phyloP scores from a whole-genome alignment of 2,329 filamentous ascomycete species.

The Rhynchosporium agropyri region DNA sequence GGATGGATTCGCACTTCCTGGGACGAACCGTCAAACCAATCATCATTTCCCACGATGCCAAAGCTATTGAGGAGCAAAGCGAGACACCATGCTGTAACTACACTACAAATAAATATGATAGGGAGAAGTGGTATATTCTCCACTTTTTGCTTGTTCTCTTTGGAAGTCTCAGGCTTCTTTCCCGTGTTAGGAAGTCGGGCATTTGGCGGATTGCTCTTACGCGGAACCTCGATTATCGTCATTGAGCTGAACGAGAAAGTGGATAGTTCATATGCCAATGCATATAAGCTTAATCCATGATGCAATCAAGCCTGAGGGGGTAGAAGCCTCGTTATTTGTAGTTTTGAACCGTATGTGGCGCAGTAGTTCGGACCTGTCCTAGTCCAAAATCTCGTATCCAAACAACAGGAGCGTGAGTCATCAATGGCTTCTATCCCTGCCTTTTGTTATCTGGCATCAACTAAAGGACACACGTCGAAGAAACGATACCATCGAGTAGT shows the following conservation, averaged over 20 bases:
- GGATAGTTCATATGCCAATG: no score
- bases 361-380: conserved; percentile 4
- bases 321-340: neutral
- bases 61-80: neutral
- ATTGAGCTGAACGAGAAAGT: neutral
- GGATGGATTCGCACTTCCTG: no score
- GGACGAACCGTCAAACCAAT: neutral
- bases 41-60: neutral
- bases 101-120: neutral
- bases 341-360: neutral
- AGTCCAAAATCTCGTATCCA: neutral
- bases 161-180: neutral
- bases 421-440: neutral
- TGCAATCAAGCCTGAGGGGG: neutral
- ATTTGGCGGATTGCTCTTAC: neutral
- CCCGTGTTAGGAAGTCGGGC: neutral
- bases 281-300: no score
- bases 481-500: neutral
- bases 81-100: no score
- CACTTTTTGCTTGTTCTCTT: no score
- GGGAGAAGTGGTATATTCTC: neutral
- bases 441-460: neutral
- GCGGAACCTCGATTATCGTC: neutral
- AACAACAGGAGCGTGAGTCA: conserved; percentile 5
- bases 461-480: neutral